Percentiles rank a stretch among this genome's conserved stretches.
Conservation (phyloP, 805 yeast species). For the Barnettozyma pratensis region DNA sequence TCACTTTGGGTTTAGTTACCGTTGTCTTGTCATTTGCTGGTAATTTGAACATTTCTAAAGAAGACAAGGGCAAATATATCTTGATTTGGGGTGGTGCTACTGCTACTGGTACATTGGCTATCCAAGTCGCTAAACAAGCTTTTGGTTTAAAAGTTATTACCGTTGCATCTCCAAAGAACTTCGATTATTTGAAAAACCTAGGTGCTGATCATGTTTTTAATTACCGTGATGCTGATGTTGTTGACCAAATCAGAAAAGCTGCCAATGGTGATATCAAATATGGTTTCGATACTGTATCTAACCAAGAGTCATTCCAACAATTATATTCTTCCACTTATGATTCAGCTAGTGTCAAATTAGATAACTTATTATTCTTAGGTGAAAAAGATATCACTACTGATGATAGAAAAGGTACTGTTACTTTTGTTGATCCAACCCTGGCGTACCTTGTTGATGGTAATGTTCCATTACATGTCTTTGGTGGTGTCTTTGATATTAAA, state of each 20-base stretch:
- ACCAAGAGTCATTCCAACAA: slow-evolving; percentile 26
- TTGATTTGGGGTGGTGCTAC: slow-evolving; percentile 69
- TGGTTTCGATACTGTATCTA: slow-evolving; percentile 32
- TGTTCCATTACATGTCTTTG: slow-evolving; percentile 27
- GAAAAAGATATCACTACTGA: slow-evolving; percentile 24
- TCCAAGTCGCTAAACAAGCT: slow-evolving; percentile 52
- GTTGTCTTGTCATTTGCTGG: slow-evolving; percentile 44
- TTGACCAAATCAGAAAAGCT: slow-evolving; percentile 35
- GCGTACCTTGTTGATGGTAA: slow-evolving; percentile 36
- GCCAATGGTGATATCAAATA: slow-evolving; percentile 26
- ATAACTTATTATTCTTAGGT: slow-evolving; percentile 29
- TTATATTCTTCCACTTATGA: slow-evolving; percentile 32
- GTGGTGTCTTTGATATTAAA: slow-evolving; percentile 24
- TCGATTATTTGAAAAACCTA: slow-evolving; percentile 32
- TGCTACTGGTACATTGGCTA: slow-evolving; percentile 50
- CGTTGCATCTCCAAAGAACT: slow-evolving; percentile 46
- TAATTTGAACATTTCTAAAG: slow-evolving; percentile 37
- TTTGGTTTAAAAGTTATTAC: slow-evolving; percentile 39
- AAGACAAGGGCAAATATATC: slow-evolving; percentile 34
- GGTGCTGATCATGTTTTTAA: slow-evolving; percentile 53
- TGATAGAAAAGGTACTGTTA: slow-evolving; percentile 31
- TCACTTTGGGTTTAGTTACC: slow-evolving; percentile 36
- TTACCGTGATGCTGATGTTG: slow-evolving; percentile 41
- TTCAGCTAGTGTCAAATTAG: slow-evolving; percentile 28
- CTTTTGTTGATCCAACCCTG: slow-evolving; percentile 29